A percentile compares a stretch with the other conserved stretches of the same genome.
These are phyloP conservation scores for Venturia nashicola DNA, from an alignment of 2,329 filamentous ascomycete genomes.

Conservation along the genomic window DNA sequence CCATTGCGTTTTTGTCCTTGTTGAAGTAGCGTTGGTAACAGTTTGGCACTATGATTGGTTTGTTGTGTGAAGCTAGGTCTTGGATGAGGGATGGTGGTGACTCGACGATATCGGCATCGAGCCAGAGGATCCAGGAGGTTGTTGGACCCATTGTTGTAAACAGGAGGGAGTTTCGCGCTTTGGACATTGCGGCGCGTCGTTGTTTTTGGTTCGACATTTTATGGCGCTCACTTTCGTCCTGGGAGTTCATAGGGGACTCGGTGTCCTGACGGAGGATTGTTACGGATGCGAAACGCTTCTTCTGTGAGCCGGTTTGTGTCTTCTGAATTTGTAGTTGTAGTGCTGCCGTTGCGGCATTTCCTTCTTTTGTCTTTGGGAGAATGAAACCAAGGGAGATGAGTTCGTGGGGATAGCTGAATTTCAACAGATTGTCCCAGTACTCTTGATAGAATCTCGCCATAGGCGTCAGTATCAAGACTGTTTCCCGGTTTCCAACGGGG, in stretches of 20 bases:
- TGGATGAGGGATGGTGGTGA: conserved; percentile 77
- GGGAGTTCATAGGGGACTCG: conserved; percentile 65
- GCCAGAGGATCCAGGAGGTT: conserved; percentile 94
- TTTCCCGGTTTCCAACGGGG: conserved; percentile 69
- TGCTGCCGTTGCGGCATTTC: conserved; percentile 71
- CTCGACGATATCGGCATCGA: conserved; percentile 87
- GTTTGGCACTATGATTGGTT: conserved; percentile 87
- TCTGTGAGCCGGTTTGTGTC: conserved; percentile 72
- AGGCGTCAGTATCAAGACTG: conserved; percentile 81
- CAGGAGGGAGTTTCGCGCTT: conserved; percentile 83
- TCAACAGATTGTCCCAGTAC: conserved; percentile 90
- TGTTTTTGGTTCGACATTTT: conserved; percentile 83
- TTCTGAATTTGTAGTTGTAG: conserved; percentile 76
- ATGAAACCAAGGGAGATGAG: conserved; percentile 94
- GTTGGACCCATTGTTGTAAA: conserved; percentile 88
- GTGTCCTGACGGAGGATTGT: conserved; percentile 94
- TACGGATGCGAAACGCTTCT: conserved; percentile 78
- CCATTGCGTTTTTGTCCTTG: conserved; percentile 58
- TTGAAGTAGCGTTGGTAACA: conserved; percentile 75
- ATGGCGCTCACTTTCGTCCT: conserved; percentile 80
- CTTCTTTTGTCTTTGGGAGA: conserved; percentile 83
- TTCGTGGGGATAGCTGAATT: conserved; percentile 80
- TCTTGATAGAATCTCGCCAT: conserved; percentile 85
- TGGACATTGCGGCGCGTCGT: conserved; percentile 79
- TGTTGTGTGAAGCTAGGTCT: conserved; percentile 77